Evolutionary conservation across 192 early-diverging fungal species (phyloP).

Genomic region (Gonapodya prolifera): DNA sequence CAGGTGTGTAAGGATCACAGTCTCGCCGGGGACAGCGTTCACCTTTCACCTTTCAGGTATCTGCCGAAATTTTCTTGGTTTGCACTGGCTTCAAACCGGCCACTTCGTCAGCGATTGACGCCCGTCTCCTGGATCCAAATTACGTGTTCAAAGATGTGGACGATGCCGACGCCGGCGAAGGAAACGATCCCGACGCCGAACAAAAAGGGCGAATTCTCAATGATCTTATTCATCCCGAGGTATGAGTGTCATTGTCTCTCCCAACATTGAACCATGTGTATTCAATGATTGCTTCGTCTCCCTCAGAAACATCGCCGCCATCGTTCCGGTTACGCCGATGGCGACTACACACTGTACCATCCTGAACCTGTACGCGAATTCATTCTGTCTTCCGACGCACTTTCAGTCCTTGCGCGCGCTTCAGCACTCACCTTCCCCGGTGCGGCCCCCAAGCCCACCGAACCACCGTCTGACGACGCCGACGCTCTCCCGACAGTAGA

Average conservation of each 20-base stretch:
- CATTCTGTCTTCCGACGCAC: conserved; percentile 62
- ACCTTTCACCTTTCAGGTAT: conserved; percentile 43
- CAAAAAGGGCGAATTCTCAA: conserved; percentile 33
- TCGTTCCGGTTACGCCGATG: conserved; percentile 94
- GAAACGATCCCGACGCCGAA: conserved; percentile 35
- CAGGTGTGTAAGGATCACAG: neutral
- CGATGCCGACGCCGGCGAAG: conserved; percentile 28
- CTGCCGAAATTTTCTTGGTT: conserved; percentile 98
- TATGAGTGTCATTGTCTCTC: conserved; percentile 4
- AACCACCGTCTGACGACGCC: neutral
- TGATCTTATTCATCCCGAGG: conserved; percentile 84
- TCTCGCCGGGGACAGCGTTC: neutral
- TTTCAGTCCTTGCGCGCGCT: conserved; percentile 59
- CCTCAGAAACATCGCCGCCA: conserved; percentile 66
- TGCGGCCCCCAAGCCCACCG: neutral
- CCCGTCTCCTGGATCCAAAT: conserved; percentile 80
- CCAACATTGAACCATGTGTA: neutral
- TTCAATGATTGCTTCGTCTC: neutral
- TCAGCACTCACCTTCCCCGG: conserved; percentile 55
- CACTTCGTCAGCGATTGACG: conserved; percentile 91
- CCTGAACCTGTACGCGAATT: conserved; percentile 64
- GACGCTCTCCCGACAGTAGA: neutral
- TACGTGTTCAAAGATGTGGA: conserved; percentile 90
- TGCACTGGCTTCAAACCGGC: conserved; percentile 67
- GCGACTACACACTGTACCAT: conserved; percentile 81